Percentiles rank a stretch among this genome's conserved stretches.
These are phyloP conservation scores for Deuterostichococcus epilithicus DNA, from an alignment of 139 green algal species.

Conservation along the genomic window DNA sequence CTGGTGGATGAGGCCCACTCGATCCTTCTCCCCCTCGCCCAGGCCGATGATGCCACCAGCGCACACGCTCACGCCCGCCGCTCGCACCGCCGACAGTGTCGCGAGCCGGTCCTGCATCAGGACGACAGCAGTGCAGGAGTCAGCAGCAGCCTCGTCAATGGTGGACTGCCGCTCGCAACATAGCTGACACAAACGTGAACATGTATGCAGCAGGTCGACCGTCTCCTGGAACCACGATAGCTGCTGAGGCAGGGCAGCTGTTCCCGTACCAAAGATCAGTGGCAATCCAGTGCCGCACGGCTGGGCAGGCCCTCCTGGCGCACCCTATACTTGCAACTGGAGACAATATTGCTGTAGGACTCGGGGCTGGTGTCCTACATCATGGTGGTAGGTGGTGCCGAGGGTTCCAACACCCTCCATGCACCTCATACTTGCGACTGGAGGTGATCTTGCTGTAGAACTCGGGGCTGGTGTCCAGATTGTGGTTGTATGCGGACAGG, in stretches of 20 bases:
- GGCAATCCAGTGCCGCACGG: no score
- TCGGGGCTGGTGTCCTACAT: conserved; percentile 96
- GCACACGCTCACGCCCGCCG: conserved; percentile 95
- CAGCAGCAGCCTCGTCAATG: background rate
- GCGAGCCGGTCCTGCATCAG: conserved; percentile 72
- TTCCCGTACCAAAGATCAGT: no score
- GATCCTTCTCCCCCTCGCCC: conserved; percentile 78
- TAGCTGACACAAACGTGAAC: no score
- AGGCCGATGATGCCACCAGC: conserved; percentile 93
- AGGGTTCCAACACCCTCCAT: no score
- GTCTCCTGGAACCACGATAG: no score
- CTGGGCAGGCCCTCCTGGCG: no score
- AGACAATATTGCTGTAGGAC: conserved; percentile 92
- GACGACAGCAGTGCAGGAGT: no score
- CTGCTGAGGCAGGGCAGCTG: no score
- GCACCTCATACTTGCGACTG: conserved; percentile 85
- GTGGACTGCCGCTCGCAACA: no score
- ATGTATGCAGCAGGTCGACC: no score
- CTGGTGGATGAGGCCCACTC: conserved; percentile 80
- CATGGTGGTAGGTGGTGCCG: conserved; percentile 99
- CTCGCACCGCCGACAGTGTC: conserved; percentile 81
- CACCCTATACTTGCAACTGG: conserved; percentile 52
- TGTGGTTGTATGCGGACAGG: conserved; percentile 99
- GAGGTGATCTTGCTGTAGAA: conserved; percentile 92
- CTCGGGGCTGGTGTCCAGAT: conserved; percentile 96